Evolutionary conservation across 2,329 filamentous ascomycete species (phyloP).

Genomic region (Talaromyces sp.): DNA sequence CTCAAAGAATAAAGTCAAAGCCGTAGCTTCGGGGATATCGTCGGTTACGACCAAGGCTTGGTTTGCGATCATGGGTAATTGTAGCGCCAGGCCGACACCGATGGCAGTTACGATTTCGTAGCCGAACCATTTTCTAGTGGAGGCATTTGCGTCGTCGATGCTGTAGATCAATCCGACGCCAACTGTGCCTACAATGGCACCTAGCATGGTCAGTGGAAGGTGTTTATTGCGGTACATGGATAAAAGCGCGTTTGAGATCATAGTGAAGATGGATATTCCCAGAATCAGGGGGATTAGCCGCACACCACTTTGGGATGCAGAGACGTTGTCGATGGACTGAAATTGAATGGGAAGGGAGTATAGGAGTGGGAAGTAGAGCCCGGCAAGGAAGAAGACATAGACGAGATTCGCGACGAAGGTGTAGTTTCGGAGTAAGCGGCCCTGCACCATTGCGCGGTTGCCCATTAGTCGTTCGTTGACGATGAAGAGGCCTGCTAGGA

Average conservation of each 20-base stretch:
- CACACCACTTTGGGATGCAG: slow-evolving; percentile 37
- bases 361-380: slow-evolving; percentile 31
- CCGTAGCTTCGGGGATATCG: slow-evolving; percentile 12
- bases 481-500: slow-evolving; percentile 21
- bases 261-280: slow-evolving; percentile 27
- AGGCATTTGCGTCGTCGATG: slow-evolving; percentile 24
- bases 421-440: slow-evolving; percentile 36
- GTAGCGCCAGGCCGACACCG: slow-evolving; percentile 8
- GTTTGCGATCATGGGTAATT: slow-evolving; percentile 14
- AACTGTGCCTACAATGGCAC: slow-evolving; percentile 27
- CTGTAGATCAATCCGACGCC: slow-evolving; percentile 33
- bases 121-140: slow-evolving; percentile 23
- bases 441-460: slow-evolving; percentile 31
- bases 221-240: slow-evolving; percentile 25
- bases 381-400: slow-evolving; percentile 37
- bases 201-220: slow-evolving; percentile 26
- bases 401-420: slow-evolving; percentile 31
- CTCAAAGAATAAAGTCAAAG: slow-evolving; percentile 12
- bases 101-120: slow-evolving; percentile 24
- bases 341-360: slow-evolving; percentile 27
- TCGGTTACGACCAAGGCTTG: slow-evolving; percentile 1
- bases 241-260: slow-evolving; percentile 29
- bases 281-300: slow-evolving; percentile 43
- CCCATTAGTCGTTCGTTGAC: slow-evolving; percentile 21
- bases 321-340: slow-evolving; percentile 23